phyloP scores from a whole-genome alignment of 352 stramenopile species.

The Globisporangium alternatum region DNA sequence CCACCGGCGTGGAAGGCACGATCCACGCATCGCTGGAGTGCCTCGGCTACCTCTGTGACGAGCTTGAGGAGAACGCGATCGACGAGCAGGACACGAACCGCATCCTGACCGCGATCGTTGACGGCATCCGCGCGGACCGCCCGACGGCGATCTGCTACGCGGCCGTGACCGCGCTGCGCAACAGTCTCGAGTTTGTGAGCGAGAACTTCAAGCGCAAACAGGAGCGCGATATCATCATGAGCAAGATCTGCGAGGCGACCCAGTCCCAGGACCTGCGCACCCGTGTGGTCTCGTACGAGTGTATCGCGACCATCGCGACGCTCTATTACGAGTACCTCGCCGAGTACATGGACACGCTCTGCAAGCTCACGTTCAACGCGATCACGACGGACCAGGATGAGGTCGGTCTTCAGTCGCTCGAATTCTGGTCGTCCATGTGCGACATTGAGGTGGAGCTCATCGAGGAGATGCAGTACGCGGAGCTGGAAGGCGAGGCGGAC shows the following conservation, averaged over 20 bases:
- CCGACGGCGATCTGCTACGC: constrained; percentile 89
- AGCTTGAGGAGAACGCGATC: constrained; percentile 69
- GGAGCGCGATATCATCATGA: constrained; percentile 96
- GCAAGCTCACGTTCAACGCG: constrained; percentile 92
- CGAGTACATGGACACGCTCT: constrained; percentile 96
- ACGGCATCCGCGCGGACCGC: constrained; percentile 90
- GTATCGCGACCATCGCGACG: constrained; percentile 92
- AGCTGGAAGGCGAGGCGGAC: constrained; percentile 48
- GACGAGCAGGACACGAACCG: constrained; percentile 91
- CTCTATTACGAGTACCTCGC: constrained; percentile 97
- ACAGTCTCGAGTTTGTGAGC: constrained; percentile 94
- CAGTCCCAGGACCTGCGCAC: constrained; percentile 86
- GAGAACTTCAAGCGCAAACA: constrained; percentile 96
- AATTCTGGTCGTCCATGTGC: constrained; percentile 98
- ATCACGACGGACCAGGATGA: constrained; percentile 92
- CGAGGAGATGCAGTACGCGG: constrained; percentile 88
- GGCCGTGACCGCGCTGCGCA: constrained; percentile 91
- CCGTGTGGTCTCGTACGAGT: constrained; percentile 93
- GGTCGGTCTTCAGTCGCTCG: constrained; percentile 94
- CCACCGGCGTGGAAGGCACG: constrained; percentile 70
- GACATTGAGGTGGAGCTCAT: constrained; percentile 95
- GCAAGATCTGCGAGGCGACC: constrained; percentile 95
- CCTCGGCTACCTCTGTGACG: constrained; percentile 83
- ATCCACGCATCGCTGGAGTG: constrained; percentile 91
- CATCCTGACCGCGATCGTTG: constrained; percentile 97